Base-by-base conservation (phyloP, 2,329 filamentous ascomycete genomes). In the Aspergillus vadensis region DNA sequence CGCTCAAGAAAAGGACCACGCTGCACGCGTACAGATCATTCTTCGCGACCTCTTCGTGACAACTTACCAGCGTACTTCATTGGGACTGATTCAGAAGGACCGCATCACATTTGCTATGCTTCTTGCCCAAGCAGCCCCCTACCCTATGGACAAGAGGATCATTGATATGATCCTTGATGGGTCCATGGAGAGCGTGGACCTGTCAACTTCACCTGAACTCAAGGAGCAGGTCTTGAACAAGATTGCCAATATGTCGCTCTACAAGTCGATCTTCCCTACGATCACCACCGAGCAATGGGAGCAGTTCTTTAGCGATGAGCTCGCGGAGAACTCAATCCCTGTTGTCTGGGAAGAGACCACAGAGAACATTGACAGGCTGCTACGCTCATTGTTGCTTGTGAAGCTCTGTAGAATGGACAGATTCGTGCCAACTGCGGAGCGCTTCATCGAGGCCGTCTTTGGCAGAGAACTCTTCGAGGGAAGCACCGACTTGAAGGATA, bases 401-500 rank as follows among this genome's bases (percentile, higher is more conserved):
- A 99, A 98, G 77, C 82, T 98, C 17, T 96, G 96, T 85, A 90
- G 96, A 61, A 88, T 98, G 68, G 95, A 99, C 75, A 88, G 96
- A 44, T 96, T 99, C 70, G 91, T 99, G 14, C 95, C 96, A 14
- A 87, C 90, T 15, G 93, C 93, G 0, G 93, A 99, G 78, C 88
- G 88, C n/a, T 97, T 99, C 70, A 91, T 96, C 32, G 85, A 86
- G 9, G 84, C 88, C 7, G 91, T 98, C 5, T 97, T 99, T 74
- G 94, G 94, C 6, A 80, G 87, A 51, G 88, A 88, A 52, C 84
- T 98, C 51, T 88, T 97, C 59, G 92, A 97, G 66, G 86, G 91
- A 51, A 89, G 88, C 52, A 91, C 94, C 70, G 93, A 98, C 73
- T 85, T 99, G 50, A 88, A 89, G 72, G 87, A 91, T 61, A 94